Evolutionary conservation across 768 basidiomycete species (phyloP), one percentile per base, ranked within the genome.

Genomic region (Collybiopsis luxurians): DNA sequence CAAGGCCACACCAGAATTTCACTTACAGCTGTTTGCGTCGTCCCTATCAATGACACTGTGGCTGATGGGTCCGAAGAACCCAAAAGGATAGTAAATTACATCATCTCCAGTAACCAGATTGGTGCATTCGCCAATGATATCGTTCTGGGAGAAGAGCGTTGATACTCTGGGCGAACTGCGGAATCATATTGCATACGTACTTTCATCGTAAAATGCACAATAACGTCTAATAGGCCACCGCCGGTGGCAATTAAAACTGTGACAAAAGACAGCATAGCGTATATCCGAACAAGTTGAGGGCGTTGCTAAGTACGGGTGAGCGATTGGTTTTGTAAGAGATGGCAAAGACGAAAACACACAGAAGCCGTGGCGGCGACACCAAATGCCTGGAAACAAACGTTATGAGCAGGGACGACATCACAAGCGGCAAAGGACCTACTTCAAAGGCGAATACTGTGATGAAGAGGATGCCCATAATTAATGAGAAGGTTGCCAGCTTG

Each of bases 131-230:
- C 58, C 58, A 24, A 93, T 76, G 55, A 91, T 73, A 27, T 82
- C 79, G 47, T 73, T 71, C 90, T 90, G 57, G 1, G 36, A 50
- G 19, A 7, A 1, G 45, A 24, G 19, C 12, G 40, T 21, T 42
- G 26, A 3, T 2, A 54, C 9, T 4, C 12, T 11, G 23, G 10
- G 12, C 26, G 36, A 31, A 44, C 15, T 24, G 17, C 23, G 9
- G n/a, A 4, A 12, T 9, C 4, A 23, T 40, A 46, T 5, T 31
- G 53, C 23, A 38, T 0, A 64, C 71, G 23, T 40, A 82, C 89
- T 81, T 90, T 91, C 73, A 78, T 77, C 0, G 74, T 75, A 61
- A 90, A 91, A 63, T 92, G 90, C 1, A 82, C 73, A 7, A 92
- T 67, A 9, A 83, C 71, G 27, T 82, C 77, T 59, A 86, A 63